Evolutionary conservation across 495 filamentous ascomycete species (phyloP).

Genomic region (Lasiosphaeria miniovina): DNA sequence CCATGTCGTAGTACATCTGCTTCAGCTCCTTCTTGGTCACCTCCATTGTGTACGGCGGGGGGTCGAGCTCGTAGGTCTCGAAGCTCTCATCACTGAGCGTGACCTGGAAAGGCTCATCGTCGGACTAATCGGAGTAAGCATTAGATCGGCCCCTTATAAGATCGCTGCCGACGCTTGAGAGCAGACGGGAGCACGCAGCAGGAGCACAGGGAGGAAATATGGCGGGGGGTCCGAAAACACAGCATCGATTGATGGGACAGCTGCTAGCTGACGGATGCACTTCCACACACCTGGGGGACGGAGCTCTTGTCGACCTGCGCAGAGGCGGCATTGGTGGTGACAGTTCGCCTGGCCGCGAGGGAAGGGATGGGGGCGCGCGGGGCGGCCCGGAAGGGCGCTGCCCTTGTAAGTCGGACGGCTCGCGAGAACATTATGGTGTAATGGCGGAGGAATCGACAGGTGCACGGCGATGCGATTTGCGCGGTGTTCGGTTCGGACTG

Average conservation of each 20-base stretch:
- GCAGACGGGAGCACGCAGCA: not conserved
- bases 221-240: slow-evolving; percentile 6
- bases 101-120: slow-evolving; percentile 91
- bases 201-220: not conserved
- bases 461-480: not conserved
- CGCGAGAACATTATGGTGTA: slow-evolving; percentile 49
- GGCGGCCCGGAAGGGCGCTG: slow-evolving; percentile 40
- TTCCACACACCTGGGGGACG: slow-evolving; percentile 60
- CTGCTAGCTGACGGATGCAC: not conserved
- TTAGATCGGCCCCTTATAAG: not conserved
- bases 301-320: slow-evolving; percentile 82
- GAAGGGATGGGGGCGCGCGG: slow-evolving; percentile 52
- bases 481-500: slow-evolving; percentile 7
- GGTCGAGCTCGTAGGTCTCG: slow-evolving; percentile 98
- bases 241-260: not conserved
- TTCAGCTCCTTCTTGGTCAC: slow-evolving; percentile 97
- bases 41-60: slow-evolving; percentile 82
- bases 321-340: slow-evolving; percentile 92
- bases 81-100: slow-evolving; percentile 95
- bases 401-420: slow-evolving; percentile 47
- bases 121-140: slow-evolving; percentile 57
- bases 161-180: not conserved
- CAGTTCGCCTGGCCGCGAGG: slow-evolving; percentile 52
- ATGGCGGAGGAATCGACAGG: slow-evolving; percentile 4
- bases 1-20: slow-evolving; percentile 99